Evolutionary conservation across 495 filamentous ascomycete species (phyloP).

Genomic region (Evansstolkia leycettana): DNA sequence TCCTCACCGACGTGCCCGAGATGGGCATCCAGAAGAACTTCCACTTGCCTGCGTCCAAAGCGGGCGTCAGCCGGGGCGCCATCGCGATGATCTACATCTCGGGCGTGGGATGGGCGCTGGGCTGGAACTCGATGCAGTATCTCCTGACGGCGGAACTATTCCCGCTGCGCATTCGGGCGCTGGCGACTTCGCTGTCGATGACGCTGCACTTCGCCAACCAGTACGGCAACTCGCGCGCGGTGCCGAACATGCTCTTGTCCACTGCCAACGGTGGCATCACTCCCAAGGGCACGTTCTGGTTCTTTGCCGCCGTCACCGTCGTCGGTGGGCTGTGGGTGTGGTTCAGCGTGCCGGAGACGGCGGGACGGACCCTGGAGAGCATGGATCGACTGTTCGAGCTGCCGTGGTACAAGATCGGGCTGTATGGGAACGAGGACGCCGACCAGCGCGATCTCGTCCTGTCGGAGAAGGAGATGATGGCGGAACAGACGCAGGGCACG

Average conservation of each 20-base stretch:
- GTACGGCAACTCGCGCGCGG: slow-evolving; percentile 49
- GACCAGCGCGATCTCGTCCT: slow-evolving; percentile 28
- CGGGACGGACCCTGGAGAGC: slow-evolving; percentile 29
- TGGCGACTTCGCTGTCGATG: slow-evolving; percentile 31
- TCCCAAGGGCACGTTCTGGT: slow-evolving; percentile 53
- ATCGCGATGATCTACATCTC: slow-evolving; percentile 57
- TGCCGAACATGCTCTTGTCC: slow-evolving; percentile 42
- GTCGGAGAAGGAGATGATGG: slow-evolving; percentile 16
- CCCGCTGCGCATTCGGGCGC: slow-evolving; percentile 42
- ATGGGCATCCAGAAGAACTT: slow-evolving; percentile 24
- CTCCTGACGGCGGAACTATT: slow-evolving; percentile 66
- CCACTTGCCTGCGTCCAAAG: slow-evolving; percentile 16
- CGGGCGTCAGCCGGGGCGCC: slow-evolving; percentile 36
- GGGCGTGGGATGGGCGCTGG: slow-evolving; percentile 57
- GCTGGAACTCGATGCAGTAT: slow-evolving; percentile 69
- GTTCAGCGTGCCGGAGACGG: slow-evolving; percentile 33
- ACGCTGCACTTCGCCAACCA: slow-evolving; percentile 61
- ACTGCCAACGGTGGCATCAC: slow-evolving; percentile 31
- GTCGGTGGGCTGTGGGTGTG: slow-evolving; percentile 47
- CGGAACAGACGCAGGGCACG: slow-evolving; percentile 6
- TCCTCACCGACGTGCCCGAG: slow-evolving; percentile 42
- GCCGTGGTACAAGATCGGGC: slow-evolving; percentile 54
- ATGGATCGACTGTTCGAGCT: slow-evolving; percentile 60
- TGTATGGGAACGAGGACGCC: slow-evolving; percentile 44
- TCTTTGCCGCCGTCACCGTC: slow-evolving; percentile 50